Conservation (phyloP, 441 rosid genomes). For the Pelargonium myrrhifolium region DNA sequence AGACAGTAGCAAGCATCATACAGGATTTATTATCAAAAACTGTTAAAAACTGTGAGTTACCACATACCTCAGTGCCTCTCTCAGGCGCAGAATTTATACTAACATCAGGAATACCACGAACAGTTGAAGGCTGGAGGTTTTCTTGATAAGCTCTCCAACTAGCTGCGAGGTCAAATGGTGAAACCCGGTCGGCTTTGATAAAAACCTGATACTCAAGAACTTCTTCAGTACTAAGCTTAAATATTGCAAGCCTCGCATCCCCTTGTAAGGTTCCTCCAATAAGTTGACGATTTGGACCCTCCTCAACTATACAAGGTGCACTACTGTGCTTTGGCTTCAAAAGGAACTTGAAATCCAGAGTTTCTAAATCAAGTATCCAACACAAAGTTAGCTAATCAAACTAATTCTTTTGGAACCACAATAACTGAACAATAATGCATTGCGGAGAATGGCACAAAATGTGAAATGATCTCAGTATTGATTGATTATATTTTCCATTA, state of each 20-base stretch:
- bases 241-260: conserved; percentile 67
- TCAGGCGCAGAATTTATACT: conserved; percentile 62
- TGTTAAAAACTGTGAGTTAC: neutral
- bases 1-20: neutral
- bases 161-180: conserved; percentile 96
- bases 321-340: conserved; percentile 72
- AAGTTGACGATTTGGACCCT: conserved; percentile 73
- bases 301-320: conserved; percentile 72
- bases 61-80: conserved; percentile 49
- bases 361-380: conserved; percentile 37
- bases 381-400: conserved; percentile 10
- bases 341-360: conserved; percentile 93
- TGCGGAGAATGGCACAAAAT: neutral
- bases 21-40: neutral
- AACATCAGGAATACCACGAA: conserved; percentile 93
- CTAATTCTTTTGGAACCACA: neutral
- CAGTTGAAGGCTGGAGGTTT: conserved; percentile 83
- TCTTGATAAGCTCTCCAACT: conserved; percentile 97
- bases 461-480: too few relatives aligned
- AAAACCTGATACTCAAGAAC: conserved; percentile 68
- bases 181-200: conserved; percentile 78
- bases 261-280: conserved; percentile 74
- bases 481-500: neutral
- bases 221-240: conserved; percentile 59
- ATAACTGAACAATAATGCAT: conserved; percentile 6